Evolutionary conservation across 2,329 filamentous ascomycete genomes (phyloP), one percentile per base, ranked within the genome.

Genomic region (Ceratocystis alfenasii): DNA sequence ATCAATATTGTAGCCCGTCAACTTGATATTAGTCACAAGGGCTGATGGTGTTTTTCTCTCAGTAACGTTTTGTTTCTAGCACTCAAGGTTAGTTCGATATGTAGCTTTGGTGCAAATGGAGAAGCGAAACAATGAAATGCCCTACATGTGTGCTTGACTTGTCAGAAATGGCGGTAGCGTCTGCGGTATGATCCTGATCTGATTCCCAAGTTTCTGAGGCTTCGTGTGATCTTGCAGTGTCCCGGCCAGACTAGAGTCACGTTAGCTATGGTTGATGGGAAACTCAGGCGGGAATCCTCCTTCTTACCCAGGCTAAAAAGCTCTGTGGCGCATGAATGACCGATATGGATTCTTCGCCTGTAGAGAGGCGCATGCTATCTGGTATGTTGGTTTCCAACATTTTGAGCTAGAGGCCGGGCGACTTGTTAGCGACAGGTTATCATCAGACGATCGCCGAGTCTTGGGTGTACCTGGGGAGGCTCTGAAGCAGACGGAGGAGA

Each of bases 251-350:
- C 66, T 67, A 28, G 45, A 46, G 3, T 15, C 2, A 17, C 25
- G 45, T 65, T 44, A 65, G 62, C 33, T 48, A 17, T 33, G 17
- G 17, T n/a, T 59, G 3, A 36, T 33, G 20, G 6, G 15, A n/a
- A n/a, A 15, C 12, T n/a, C 30, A 33, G 28, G 7, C n/a, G 12
- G 12, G 25, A n/a, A 17, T 45, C 48, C 30, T 25, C 20, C 20
- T 8, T 46, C 83, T 73, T 74, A 94, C 89, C 83, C 94, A 95
- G 70, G 83, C 83, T 66, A 84, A 82, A 75, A 94, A 96, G 68
- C 87, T 89, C 69, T 90, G 81, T 0, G 92, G 91, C 17, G 89
- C 90, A 78, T 96, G 92, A 70, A 96, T 96, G 65, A 95, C 92
- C 1, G 92, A 96, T 64, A 90, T 82, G 28, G 90, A 87, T 70